Evolutionary conservation across 2,329 filamentous ascomycete genomes (phyloP), one percentile per base, ranked within the genome.

Genomic region (Diaporthe australafricana): DNA sequence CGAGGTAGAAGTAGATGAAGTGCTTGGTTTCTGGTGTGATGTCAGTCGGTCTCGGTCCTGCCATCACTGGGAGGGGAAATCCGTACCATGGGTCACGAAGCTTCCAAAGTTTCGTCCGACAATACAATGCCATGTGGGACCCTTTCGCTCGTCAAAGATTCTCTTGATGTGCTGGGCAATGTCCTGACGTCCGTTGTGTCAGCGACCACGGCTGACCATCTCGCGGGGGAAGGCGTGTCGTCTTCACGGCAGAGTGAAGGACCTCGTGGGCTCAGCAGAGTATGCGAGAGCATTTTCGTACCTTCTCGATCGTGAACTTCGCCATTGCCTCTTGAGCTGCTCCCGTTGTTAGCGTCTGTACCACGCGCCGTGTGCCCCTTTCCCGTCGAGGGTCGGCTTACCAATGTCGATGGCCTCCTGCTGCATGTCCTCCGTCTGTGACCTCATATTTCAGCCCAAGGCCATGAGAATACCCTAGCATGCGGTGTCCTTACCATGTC

Each of bases 1-100:
- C 96, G 73, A 99, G 93, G 87, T 99, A 99, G 87, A 99, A 99
- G 87, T 99, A 99, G 83, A 99, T 98, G 87, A 99, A 99, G 85
- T 99, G 96, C 87, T 98, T 98, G 35, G 96, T 98, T 84, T 98
- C 96, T 98, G 85, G 27, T 47, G 52, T 11, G 3, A 22, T 7
- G 32, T 52, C 42, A 70, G 66, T 72, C 76, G 48, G 68, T 62
- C 52, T 40, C 40, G 20, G 17, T 22, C 14, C 22, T 1, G 27
- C 1, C 14, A 17, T 5, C 12, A 70, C 47, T 60, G 57, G 45
- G 60, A 63, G 17, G 75, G 40, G 27, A 25, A 56, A 22, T 32
- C 77, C 89, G 74, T 89, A 98, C 95, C 95, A 80, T 99, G 96
- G 50, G 96, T 99, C 66, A 99, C 96, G 78, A 98, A 99, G 85